These are phyloP conservation scores for Musa balbisiana DNA, from an alignment of 202 grass and related monocot genomes.

Conservation along the genomic window DNA sequence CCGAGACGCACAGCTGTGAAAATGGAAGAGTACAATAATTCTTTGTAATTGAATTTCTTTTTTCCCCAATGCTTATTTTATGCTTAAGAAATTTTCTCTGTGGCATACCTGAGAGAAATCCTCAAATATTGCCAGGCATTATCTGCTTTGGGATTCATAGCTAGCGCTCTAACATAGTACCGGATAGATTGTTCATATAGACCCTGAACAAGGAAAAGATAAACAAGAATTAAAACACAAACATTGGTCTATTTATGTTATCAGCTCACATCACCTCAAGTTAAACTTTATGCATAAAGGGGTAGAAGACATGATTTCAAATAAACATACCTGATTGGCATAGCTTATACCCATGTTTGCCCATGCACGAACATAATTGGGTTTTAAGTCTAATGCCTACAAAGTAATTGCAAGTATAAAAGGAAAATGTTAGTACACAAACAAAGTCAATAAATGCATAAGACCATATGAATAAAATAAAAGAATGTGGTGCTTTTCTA, in stretches of 20 bases:
- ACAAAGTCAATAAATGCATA: conserved; percentile 15
- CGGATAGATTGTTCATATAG: conserved; percentile 85
- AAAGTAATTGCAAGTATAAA: conserved; percentile 21
- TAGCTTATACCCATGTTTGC: conserved; percentile 99
- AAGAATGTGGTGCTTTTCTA: not conserved
- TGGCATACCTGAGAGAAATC: conserved; percentile 77
- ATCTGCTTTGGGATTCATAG: conserved; percentile 98
- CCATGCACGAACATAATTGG: conserved; percentile 97
- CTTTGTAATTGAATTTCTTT: not conserved
- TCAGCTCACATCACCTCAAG: not conserved
- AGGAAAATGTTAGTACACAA: conserved; percentile 20
- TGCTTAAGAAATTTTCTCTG: not conserved
- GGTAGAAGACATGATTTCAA: not conserved
- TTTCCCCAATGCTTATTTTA: no score
- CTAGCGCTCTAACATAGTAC: conserved; percentile 91
- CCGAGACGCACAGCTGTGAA: conserved; percentile 62
- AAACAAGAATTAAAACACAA: not conserved
- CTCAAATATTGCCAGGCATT: conserved; percentile 93
- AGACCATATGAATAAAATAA: not conserved
- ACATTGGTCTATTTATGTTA: not conserved
- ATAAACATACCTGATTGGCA: conserved; percentile 85
- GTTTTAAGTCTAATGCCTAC: conserved; percentile 95
- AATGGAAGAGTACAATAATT: conserved; percentile 5
- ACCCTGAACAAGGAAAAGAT: conserved; percentile 45
- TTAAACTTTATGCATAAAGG: no score